Evolutionary conservation across 2,329 filamentous ascomycete genomes (phyloP).

Genomic region (Leptographium radiaticola): DNA sequence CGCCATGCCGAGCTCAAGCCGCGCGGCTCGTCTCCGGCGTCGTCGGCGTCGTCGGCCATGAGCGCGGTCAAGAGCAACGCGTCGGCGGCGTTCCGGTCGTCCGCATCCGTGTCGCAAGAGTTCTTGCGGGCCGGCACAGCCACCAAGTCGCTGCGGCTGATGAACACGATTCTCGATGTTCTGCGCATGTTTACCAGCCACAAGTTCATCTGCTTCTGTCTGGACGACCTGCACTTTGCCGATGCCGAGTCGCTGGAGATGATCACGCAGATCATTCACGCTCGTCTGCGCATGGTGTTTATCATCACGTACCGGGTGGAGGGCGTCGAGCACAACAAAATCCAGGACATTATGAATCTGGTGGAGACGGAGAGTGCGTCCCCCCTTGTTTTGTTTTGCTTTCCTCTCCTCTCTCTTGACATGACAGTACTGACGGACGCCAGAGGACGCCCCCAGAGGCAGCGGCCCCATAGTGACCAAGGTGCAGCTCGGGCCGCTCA

Average conservation of each 20-base stretch:
- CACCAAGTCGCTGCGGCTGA: conserved; percentile 58
- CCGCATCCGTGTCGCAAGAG: conserved; percentile 42
- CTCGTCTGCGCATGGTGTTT: conserved; percentile 68
- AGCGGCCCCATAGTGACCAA: conserved; percentile 49
- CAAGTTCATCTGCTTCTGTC: conserved; percentile 76
- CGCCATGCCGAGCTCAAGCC: conserved; percentile 11
- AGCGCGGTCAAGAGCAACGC: conserved; percentile 7
- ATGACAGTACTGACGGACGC: not conserved
- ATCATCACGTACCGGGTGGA: conserved; percentile 65
- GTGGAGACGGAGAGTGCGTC: conserved; percentile 36
- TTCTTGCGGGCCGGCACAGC: conserved; percentile 44
- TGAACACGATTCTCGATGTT: conserved; percentile 81
- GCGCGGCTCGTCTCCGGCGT: conserved; percentile 22
- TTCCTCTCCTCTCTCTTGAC: not conserved
- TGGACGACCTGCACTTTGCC: conserved; percentile 85
- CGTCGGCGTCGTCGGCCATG: conserved; percentile 5
- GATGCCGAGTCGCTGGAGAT: conserved; percentile 79
- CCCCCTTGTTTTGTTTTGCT: not conserved
- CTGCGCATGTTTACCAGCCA: conserved; percentile 68
- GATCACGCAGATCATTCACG: conserved; percentile 65
- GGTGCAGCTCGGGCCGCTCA: conserved; percentile 60
- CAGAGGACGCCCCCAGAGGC: conserved; percentile 28
- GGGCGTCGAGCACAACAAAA: conserved; percentile 42
- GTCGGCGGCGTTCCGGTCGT: conserved; percentile 22
- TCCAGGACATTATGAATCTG: conserved; percentile 41